Evolutionary conservation across 345 rosid genomes (phyloP).

Genomic region (Sonneratia caseolaris): DNA sequence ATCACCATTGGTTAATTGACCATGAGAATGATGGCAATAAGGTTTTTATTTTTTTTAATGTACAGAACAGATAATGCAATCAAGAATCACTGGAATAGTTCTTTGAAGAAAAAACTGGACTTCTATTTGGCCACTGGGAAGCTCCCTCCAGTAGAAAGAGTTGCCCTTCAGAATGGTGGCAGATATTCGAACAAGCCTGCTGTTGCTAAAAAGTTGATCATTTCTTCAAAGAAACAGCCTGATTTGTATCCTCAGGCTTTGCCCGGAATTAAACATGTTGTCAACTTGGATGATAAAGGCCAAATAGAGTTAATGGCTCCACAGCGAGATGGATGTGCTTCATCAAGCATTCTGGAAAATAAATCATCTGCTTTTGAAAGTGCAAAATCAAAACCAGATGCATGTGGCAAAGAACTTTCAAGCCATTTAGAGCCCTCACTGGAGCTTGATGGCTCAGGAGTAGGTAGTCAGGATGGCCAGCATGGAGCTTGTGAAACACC

Average conservation of each 20-base stretch:
- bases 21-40: background rate
- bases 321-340: conserved; percentile 31
- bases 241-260: conserved; percentile 45
- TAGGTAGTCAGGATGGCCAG: conserved; percentile 20
- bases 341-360: conserved; percentile 26
- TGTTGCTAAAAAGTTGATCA: conserved; percentile 19
- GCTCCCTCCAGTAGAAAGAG: conserved; percentile 53
- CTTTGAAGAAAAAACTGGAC: conserved; percentile 85
- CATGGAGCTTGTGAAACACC: conserved; percentile 19
- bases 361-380: conserved; percentile 44
- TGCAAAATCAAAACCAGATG: conserved; percentile 29
- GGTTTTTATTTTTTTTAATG: background rate
- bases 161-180: conserved; percentile 30
- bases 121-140: conserved; percentile 59
- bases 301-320: conserved; percentile 31
- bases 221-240: conserved; percentile 29
- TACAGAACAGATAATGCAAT: conserved; percentile 90
- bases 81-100: conserved; percentile 98
- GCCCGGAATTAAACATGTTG: conserved; percentile 31
- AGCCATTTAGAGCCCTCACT: conserved; percentile 18
- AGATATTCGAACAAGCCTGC: conserved; percentile 20
- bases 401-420: conserved; percentile 21
- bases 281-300: conserved; percentile 38
- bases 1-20: background rate
- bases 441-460: background rate